These are phyloP conservation scores for Ophiostoma sp. DNA, from an alignment of 2,329 filamentous ascomycete species.

Conservation along the genomic window DNA sequence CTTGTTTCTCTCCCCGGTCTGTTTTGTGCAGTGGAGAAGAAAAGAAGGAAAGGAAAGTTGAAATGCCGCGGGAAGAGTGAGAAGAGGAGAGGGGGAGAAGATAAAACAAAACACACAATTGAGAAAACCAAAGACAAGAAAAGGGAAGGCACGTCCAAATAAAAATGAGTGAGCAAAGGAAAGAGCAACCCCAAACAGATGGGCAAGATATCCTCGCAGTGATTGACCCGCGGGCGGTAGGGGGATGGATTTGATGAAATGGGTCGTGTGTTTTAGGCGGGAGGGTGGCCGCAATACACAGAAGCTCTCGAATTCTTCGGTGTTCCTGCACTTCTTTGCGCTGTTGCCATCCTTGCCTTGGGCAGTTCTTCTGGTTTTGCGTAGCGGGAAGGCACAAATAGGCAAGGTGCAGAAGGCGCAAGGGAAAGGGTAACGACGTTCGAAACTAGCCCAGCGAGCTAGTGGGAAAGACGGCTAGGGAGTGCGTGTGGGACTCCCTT, in stretches of 20 bases:
- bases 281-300: neutral
- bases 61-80: neutral
- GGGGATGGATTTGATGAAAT: slow-evolving; percentile 2
- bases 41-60: neutral
- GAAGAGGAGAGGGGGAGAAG: neutral
- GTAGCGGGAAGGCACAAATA: neutral
- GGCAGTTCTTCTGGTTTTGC: neutral
- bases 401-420: neutral
- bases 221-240: slow-evolving; percentile 8
- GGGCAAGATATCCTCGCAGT: neutral
- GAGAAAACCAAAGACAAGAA: neutral
- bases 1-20: neutral
- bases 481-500: slow-evolving; percentile 13
- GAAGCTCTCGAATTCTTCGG: neutral
- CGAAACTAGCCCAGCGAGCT: slow-evolving; percentile 7
- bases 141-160: neutral
- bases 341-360: neutral
- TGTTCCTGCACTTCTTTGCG: neutral
- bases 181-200: neutral
- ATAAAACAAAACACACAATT: slow-evolving; percentile 6
- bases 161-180: neutral
- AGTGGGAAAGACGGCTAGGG: neutral
- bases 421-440: neutral
- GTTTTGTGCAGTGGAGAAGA: neutral
- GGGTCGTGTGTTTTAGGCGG: slow-evolving; percentile 13